Conservation (phyloP, 2,329 filamentous ascomycete species). For the Drechslerella dactyloides region DNA sequence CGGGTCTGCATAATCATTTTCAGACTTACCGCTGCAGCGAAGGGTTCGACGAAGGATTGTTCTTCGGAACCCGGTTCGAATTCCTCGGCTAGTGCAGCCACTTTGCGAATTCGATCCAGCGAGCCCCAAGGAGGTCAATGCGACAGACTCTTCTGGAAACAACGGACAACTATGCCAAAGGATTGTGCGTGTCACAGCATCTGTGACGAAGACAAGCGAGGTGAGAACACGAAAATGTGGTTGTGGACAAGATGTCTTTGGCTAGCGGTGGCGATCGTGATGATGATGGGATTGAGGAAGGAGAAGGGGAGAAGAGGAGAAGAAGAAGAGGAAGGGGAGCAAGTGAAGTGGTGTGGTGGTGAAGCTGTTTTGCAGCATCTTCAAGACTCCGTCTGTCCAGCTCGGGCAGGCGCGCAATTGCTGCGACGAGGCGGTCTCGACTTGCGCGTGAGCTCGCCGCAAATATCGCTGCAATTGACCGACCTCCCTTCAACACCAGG, state of each 20-base stretch:
- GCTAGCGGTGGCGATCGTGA: not conserved
- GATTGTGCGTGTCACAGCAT: conserved; percentile 43
- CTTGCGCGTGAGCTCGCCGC: not conserved
- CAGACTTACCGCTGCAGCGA: conserved; percentile 3
- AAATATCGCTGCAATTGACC: too few relatives aligned
- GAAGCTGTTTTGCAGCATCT: conserved; percentile 28
- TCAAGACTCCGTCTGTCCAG: conserved; percentile 30
- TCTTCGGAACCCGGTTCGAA: conserved; percentile 26
- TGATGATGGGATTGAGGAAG: conserved; percentile 2
- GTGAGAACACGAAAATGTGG: conserved; percentile 10
- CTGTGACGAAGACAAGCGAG: conserved; percentile 13
- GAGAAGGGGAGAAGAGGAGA: conserved; percentile 5
- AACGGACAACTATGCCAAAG: conserved; percentile 20
- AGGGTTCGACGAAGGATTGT: conserved; percentile 19
- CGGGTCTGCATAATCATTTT: not conserved
- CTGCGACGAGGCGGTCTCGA: not conserved
- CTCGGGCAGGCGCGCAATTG: conserved; percentile 31
- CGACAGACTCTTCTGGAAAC: conserved; percentile 17
- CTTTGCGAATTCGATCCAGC: conserved; percentile 26
- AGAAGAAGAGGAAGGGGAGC: not conserved
- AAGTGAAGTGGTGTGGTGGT: conserved; percentile 9
- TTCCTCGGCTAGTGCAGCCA: conserved; percentile 20
- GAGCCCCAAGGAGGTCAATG: conserved; percentile 6
- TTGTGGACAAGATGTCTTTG: conserved; percentile 8
- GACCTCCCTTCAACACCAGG: not conserved